Conservation (phyloP, 179 eudicot species). For the Vitellaria paradoxa region DNA sequence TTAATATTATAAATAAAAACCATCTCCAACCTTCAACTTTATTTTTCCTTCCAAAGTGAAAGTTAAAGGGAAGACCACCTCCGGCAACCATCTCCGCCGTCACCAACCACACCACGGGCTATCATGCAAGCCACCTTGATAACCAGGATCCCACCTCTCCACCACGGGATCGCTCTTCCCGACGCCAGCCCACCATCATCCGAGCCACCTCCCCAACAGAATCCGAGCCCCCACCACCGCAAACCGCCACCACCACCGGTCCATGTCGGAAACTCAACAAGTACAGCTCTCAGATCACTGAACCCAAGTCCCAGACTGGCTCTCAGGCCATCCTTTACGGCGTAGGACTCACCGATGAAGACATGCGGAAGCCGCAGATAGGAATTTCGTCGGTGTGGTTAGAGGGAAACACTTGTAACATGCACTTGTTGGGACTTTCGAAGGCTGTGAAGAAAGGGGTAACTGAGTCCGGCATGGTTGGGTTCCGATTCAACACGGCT, state of each 20-base stretch:
- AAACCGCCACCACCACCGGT: background rate
- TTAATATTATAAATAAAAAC: too few relatives aligned
- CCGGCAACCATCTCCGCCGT: too few relatives aligned
- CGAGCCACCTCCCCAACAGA: background rate
- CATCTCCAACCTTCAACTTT: too few relatives aligned
- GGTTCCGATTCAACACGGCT: constrained; percentile 87
- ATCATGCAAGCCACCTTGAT: too few relatives aligned
- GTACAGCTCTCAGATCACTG: constrained; percentile 77
- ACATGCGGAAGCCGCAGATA: constrained; percentile 79
- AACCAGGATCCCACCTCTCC: too few relatives aligned
- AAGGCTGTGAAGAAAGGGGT: constrained; percentile 92
- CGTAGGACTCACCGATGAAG: constrained; percentile 88
- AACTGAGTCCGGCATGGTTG: constrained; percentile 76
- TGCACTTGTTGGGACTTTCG: constrained; percentile 72
- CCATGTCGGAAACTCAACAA: constrained; percentile 59
- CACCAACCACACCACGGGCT: too few relatives aligned
- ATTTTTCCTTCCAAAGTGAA: too few relatives aligned
- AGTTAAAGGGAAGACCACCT: too few relatives aligned
- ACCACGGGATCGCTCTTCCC: background rate
- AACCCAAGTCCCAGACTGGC: constrained; percentile 87
- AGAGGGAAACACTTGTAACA: constrained; percentile 94
- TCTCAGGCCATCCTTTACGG: constrained; percentile 91
- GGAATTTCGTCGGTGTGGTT: constrained; percentile 98
- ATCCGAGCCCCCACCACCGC: constrained; percentile 16
- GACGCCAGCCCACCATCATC: background rate